A percentile compares a stretch with the other conserved stretches of the same genome.
Conservation (phyloP, 1,284 basidiomycete species). For the Ganoderma sp. region DNA sequence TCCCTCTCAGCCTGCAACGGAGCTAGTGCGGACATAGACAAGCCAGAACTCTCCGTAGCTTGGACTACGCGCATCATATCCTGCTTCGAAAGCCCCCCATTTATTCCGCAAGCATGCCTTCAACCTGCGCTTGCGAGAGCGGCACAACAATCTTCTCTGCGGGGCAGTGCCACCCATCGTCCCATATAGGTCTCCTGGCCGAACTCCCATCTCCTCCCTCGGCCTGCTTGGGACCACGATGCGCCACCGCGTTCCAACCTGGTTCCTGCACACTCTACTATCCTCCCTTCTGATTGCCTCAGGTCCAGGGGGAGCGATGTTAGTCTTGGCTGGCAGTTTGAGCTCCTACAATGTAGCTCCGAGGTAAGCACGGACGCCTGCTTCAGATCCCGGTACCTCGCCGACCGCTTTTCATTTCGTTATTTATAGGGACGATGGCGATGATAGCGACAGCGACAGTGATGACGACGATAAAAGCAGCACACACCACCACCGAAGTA, state of each 20-base stretch:
- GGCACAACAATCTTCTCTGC: slow-evolving; percentile 17
- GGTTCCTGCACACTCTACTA: slow-evolving; percentile 22
- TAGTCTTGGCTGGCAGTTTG: neutral
- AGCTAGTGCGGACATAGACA: slow-evolving; percentile 26
- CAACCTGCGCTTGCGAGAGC: neutral
- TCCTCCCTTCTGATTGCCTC: slow-evolving; percentile 16
- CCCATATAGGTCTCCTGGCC: slow-evolving; percentile 26
- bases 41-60: neutral
- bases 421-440: slow-evolving; percentile 17
- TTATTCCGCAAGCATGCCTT: slow-evolving; percentile 1
- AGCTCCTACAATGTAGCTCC: neutral
- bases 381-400: neutral
- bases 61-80: slow-evolving; percentile 1
- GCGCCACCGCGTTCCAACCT: slow-evolving; percentile 25
- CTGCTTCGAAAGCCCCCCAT: slow-evolving; percentile 8
- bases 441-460: slow-evolving; percentile 21
- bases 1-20: slow-evolving; percentile 15
- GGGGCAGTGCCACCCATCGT: slow-evolving; percentile 24
- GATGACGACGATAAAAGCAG: slow-evolving; percentile 13
- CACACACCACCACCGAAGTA: slow-evolving; percentile 12
- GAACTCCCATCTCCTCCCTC: slow-evolving; percentile 3
- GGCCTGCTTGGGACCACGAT: slow-evolving; percentile 23
- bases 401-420: neutral
- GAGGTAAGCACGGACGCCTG: neutral
- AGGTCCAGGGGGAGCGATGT: slow-evolving; percentile 14